A percentile compares a stretch with the other conserved stretches of the same genome.
phyloP scores from a whole-genome alignment of 1,139 yeast genomes.

The Yamadazyma conglobata region DNA sequence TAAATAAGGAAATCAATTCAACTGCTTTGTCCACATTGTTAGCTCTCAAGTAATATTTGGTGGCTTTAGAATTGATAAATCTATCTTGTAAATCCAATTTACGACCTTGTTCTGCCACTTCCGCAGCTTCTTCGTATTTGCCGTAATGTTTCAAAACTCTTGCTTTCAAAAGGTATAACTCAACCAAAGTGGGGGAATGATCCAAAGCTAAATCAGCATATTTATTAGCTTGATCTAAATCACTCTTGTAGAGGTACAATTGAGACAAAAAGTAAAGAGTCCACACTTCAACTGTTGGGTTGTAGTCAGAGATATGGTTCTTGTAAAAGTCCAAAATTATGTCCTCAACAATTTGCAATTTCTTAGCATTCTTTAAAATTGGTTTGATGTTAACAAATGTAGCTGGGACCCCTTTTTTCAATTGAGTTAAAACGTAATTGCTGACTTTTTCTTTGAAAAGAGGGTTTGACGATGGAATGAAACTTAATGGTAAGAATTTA shows the following conservation, averaged over 20 bases:
- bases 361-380: slow-evolving; percentile 53
- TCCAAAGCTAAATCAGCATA: slow-evolving; percentile 61
- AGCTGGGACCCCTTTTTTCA: slow-evolving; percentile 85
- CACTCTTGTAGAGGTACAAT: slow-evolving; percentile 55
- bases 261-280: slow-evolving; percentile 77
- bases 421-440: slow-evolving; percentile 56
- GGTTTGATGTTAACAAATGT: slow-evolving; percentile 84
- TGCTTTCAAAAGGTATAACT: slow-evolving; percentile 76
- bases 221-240: slow-evolving; percentile 50
- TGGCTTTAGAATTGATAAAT: slow-evolving; percentile 83
- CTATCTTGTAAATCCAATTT: slow-evolving; percentile 82
- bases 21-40: slow-evolving; percentile 74
- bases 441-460: slow-evolving; percentile 43
- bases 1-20: slow-evolving; percentile 71
- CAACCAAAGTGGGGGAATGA: slow-evolving; percentile 82
- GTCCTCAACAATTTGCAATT: slow-evolving; percentile 48
- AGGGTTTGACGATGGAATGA: slow-evolving; percentile 52
- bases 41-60: slow-evolving; percentile 82
- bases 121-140: slow-evolving; percentile 57
- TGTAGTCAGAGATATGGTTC: slow-evolving; percentile 22
- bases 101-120: slow-evolving; percentile 66
- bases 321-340: slow-evolving; percentile 51
- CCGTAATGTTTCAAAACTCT: slow-evolving; percentile 74
- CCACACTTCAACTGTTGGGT: slow-evolving; percentile 68
- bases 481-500: slow-evolving; percentile 70